Evolutionary conservation across 768 basidiomycete species (phyloP).

Genomic region (Mycena alexandri): DNA sequence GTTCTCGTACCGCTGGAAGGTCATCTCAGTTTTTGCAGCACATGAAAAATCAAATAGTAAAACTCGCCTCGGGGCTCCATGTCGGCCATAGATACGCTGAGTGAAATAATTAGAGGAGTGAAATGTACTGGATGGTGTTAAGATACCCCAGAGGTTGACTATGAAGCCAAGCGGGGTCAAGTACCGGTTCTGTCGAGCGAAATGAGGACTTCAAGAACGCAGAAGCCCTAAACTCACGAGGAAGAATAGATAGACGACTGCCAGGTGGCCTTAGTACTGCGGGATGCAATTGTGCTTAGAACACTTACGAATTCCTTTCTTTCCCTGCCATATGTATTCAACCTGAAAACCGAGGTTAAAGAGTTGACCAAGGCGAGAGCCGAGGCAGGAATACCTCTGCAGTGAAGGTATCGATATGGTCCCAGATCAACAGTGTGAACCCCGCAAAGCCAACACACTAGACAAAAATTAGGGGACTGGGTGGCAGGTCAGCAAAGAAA

Average conservation of each 20-base stretch:
- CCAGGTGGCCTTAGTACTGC: not conserved
- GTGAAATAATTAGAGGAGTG: not conserved
- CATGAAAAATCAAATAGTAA: not conserved
- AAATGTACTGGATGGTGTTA: not conserved
- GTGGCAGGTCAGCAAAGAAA: not conserved
- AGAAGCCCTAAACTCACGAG: slow-evolving; percentile 45
- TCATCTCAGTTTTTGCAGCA: not conserved
- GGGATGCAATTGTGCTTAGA: not conserved
- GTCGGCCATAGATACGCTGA: slow-evolving; percentile 57
- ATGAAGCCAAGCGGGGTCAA: slow-evolving; percentile 75
- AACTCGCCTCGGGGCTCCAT: slow-evolving; percentile 55
- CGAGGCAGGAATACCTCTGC: slow-evolving; percentile 51
- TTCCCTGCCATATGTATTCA: slow-evolving; percentile 66
- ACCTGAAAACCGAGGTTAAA: slow-evolving; percentile 45
- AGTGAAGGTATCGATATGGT: slow-evolving; percentile 65
- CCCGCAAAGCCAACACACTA: slow-evolving; percentile 49
- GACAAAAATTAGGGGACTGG: not conserved
- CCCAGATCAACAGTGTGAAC: slow-evolving; percentile 55
- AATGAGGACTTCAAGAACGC: not conserved
- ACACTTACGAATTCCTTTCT: slow-evolving; percentile 59
- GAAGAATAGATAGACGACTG: slow-evolving; percentile 60
- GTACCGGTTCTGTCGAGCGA: slow-evolving; percentile 66
- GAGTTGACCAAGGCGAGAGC: no score
- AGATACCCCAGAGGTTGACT: slow-evolving; percentile 62
- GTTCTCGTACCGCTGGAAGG: slow-evolving; percentile 13